phyloP scores from a whole-genome alignment of 805 yeast species.

The Metschnikowia arizonensis region DNA sequence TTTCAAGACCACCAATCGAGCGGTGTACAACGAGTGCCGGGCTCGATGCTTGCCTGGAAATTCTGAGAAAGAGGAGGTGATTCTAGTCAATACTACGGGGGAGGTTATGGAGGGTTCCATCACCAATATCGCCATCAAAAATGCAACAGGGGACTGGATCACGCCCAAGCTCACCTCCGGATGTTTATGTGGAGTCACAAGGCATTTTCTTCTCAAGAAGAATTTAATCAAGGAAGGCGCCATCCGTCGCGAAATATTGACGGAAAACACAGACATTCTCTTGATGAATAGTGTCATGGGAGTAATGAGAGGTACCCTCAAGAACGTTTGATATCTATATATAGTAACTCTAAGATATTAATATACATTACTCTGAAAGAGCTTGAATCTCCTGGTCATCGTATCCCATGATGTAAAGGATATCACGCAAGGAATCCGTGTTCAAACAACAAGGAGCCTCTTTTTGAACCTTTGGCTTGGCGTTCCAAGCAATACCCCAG shows the following conservation, averaged over 20 bases:
- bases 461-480: constrained; percentile 86
- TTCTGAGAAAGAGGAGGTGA: constrained; percentile 60
- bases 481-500: constrained; percentile 95
- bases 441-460: constrained; percentile 82
- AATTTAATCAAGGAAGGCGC: constrained; percentile 52
- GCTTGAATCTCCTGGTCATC: constrained; percentile 48
- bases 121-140: constrained; percentile 67
- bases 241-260: constrained; percentile 43
- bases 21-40: constrained; percentile 61
- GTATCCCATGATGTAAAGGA: constrained; percentile 77
- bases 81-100: constrained; percentile 52
- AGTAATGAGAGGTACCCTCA: constrained; percentile 55
- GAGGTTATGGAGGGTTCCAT: constrained; percentile 78
- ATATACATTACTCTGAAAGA: constrained; percentile 2
- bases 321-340: constrained; percentile 5
- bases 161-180: constrained; percentile 81
- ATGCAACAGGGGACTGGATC: constrained; percentile 53
- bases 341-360: background rate
- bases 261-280: constrained; percentile 64
- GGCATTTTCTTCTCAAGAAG: constrained; percentile 58
- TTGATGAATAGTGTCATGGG: constrained; percentile 85
- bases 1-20: constrained; percentile 78
- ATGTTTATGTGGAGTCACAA: constrained; percentile 78
- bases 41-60: constrained; percentile 39
- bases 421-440: constrained; percentile 65